Evolutionary conservation across 306 rosid genomes (phyloP), one percentile per base, ranked within the genome.

Genomic region (Vigna mungo): DNA sequence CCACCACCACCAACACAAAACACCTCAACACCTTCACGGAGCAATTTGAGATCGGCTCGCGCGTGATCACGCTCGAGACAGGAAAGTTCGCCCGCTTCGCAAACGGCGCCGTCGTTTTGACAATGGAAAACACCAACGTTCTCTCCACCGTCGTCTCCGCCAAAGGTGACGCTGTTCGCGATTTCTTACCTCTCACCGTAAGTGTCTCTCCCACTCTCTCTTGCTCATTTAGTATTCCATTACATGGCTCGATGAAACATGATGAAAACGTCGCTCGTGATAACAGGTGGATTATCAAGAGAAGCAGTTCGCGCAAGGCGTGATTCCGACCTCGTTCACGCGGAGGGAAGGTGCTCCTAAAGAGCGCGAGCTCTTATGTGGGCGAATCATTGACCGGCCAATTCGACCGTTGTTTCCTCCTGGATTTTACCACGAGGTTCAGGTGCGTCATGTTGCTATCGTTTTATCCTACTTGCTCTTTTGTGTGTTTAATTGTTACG

Each of bases 341-440:
- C 74, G 97, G 41, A 89, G 99, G 72, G 97, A 95, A 83, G 99
- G 99, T 65, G 93, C 97, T 49, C 99, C 99, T 5, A 95, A 82
- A 86, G 99, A 95, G 71, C 97, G 97, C 3, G 99, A 95, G 68
- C 93, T 95, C 32, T 68, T 95, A 83, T 92, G 97, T 68, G 99
- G 89, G 77, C 88, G 97, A 68, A 75, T 95, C 59, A 92, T 95
- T 53, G 97, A 95, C 80, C 85, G 99, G 54, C 97, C 99, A 1
- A 92, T 95, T 61, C 90, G 99, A 59, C 97, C 99, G 0, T 69
- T 95, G 80, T 95, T 95, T 87, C 97, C 96, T 2, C 59, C 84
- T 60, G 99, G 99, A 46, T 95, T 95, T 87, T 95, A 83, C 78
- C 97, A 92, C 41, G 99, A 95, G 60, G 97, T 95, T 88, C 99